phyloP scores from a whole-genome alignment of 305 asterid genomes.

The Caryopteris hybrid region DNA sequence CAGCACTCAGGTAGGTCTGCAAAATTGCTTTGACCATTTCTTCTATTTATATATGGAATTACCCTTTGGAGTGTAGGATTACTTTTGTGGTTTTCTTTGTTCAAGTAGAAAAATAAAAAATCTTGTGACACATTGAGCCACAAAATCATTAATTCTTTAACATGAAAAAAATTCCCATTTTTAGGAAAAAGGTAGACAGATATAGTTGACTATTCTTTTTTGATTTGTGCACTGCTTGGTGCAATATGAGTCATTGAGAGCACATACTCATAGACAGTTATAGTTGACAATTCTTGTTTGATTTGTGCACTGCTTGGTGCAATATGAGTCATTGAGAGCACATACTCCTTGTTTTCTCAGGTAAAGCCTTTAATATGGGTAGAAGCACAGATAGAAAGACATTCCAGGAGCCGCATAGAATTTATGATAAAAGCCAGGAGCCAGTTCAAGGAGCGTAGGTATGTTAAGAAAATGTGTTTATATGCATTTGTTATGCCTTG shows the following conservation, averaged over 20 bases:
- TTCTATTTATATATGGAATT: not conserved
- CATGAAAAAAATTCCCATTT: not conserved
- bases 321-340: not conserved
- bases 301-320: not conserved
- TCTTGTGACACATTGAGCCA: not conserved
- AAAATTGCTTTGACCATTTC: constrained; percentile 9
- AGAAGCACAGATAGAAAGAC: constrained; percentile 95
- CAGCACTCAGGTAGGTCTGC: constrained; percentile 74
- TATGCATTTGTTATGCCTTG: not conserved
- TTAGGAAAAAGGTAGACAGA: not conserved
- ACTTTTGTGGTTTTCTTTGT: not conserved
- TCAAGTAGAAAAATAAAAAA: not conserved
- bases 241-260: not conserved
- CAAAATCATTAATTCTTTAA: not conserved
- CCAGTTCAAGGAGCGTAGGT: constrained; percentile 99
- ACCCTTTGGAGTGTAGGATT: not conserved
- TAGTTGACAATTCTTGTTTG: not conserved
- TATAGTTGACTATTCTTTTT: not conserved
- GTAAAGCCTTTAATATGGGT: constrained; percentile 98
- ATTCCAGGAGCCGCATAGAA: constrained; percentile 91
- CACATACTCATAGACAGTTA: not conserved
- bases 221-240: not conserved
- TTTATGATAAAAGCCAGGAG: constrained; percentile 86
- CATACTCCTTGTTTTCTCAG: constrained; percentile 32
- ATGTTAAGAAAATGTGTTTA: not conserved